A percentile compares a stretch with the other conserved stretches of the same genome.
These are phyloP conservation scores for Penicillium daleae DNA, from an alignment of 495 filamentous ascomycete species.

Conservation along the genomic window DNA sequence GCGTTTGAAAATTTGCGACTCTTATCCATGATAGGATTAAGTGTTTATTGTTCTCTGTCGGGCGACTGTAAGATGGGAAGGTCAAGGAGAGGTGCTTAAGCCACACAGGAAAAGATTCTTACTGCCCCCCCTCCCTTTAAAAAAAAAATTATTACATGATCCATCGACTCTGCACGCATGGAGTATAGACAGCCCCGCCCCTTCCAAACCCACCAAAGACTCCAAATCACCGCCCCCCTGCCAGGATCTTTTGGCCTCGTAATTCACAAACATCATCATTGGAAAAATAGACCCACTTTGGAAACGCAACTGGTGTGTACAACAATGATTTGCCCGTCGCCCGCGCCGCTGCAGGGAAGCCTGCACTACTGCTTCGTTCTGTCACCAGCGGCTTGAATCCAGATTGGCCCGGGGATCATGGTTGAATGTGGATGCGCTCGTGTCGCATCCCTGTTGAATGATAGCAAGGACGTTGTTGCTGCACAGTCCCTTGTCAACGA, in stretches of 20 bases:
- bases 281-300: slow-evolving; percentile 25
- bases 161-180: slow-evolving; percentile 12
- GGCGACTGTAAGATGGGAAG: background rate
- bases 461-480: background rate
- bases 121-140: background rate
- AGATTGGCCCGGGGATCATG: slow-evolving; percentile 22
- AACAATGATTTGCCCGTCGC: slow-evolving; percentile 42
- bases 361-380: slow-evolving; percentile 31
- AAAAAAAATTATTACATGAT: slow-evolving; percentile 2
- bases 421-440: slow-evolving; percentile 6
- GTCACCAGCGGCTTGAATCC: slow-evolving; percentile 21
- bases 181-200: background rate
- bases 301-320: slow-evolving; percentile 41
- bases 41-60: background rate
- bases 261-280: slow-evolving; percentile 30
- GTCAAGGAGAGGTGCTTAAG: background rate
- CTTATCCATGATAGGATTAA: slow-evolving; percentile 4
- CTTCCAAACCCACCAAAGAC: background rate
- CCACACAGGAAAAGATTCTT: background rate
- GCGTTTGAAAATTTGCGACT: slow-evolving; percentile 18
- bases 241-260: slow-evolving; percentile 25
- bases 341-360: slow-evolving; percentile 26
- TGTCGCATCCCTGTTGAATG: slow-evolving; percentile 11
- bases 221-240: background rate
- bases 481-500: background rate